These are phyloP conservation scores for Candida khao-thaluensis DNA, from an alignment of 805 yeast genomes.

Conservation along the genomic window DNA sequence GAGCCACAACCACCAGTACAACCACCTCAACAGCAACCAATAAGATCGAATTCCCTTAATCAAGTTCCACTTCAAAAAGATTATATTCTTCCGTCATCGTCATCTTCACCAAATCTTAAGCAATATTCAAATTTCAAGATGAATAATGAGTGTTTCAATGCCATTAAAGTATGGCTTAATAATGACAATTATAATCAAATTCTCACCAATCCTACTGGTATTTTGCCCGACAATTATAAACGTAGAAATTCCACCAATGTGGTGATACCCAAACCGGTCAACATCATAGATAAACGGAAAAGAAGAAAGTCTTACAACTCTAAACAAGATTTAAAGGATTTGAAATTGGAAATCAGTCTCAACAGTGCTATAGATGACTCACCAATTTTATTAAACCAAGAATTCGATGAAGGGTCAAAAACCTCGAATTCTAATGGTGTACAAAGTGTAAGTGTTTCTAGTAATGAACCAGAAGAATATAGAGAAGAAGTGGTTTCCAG, in stretches of 20 bases:
- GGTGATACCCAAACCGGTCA: neutral
- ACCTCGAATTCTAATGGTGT: slow-evolving; percentile 5
- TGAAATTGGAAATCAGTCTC: slow-evolving; percentile 1
- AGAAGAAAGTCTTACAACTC: slow-evolving; percentile 9
- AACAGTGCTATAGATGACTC: slow-evolving; percentile 7
- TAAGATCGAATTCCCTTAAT: slow-evolving; percentile 2
- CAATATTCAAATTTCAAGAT: slow-evolving; percentile 23
- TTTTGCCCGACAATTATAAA: slow-evolving; percentile 20
- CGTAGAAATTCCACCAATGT: slow-evolving; percentile 25
- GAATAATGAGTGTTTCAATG: slow-evolving; percentile 42
- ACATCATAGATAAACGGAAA: slow-evolving; percentile 8
- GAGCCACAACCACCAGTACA: neutral
- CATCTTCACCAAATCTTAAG: slow-evolving; percentile 21
- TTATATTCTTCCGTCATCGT: slow-evolving; percentile 16
- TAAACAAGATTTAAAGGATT: slow-evolving; percentile 6
- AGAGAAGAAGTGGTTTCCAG: slow-evolving; percentile 8
- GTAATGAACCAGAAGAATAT: slow-evolving; percentile 3
- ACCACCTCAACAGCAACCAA: neutral
- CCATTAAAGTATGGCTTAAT: slow-evolving; percentile 37
- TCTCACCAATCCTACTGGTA: slow-evolving; percentile 30
- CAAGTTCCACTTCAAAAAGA: slow-evolving; percentile 3
- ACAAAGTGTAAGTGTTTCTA: slow-evolving; percentile 3
- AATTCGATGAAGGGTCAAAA: slow-evolving; percentile 5
- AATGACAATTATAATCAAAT: slow-evolving; percentile 21
- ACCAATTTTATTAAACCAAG: slow-evolving; percentile 7